These are phyloP conservation scores for Calvatia gigantea DNA, from an alignment of 768 basidiomycete genomes.

Conservation along the genomic window DNA sequence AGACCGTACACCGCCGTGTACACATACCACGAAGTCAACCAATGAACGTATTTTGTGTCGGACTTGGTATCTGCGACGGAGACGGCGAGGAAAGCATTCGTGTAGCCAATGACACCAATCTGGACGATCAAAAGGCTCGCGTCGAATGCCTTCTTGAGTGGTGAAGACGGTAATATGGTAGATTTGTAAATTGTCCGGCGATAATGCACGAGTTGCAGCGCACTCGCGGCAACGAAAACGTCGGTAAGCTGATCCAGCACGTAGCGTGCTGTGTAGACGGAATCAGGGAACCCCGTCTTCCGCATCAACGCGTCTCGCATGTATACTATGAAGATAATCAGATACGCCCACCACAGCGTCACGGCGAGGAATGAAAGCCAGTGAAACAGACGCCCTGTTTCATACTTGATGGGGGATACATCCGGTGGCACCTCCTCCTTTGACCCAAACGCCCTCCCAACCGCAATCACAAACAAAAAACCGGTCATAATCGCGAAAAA, in stretches of 20 bases:
- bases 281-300: neutral
- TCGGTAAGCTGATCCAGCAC: neutral
- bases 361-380: neutral
- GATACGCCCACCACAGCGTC: constrained; percentile 1
- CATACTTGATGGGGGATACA: neutral
- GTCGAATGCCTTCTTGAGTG: neutral
- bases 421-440: constrained; percentile 2
- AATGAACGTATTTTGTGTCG: neutral
- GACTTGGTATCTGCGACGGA: neutral
- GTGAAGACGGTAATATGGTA: neutral
- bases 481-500: neutral
- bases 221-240: neutral
- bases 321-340: constrained; percentile 2
- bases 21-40: constrained; percentile 1
- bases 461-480: neutral
- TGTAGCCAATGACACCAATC: neutral
- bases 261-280: neutral
- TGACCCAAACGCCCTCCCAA: neutral
- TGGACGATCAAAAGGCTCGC: neutral
- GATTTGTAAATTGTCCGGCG: neutral
- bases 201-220: constrained; percentile 1
- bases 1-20: neutral
- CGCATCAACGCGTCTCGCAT: neutral
- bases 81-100: neutral
- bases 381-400: neutral